Base-by-base conservation (phyloP, 2,329 filamentous ascomycete species). In the Paracamarosporium sp. region DNA sequence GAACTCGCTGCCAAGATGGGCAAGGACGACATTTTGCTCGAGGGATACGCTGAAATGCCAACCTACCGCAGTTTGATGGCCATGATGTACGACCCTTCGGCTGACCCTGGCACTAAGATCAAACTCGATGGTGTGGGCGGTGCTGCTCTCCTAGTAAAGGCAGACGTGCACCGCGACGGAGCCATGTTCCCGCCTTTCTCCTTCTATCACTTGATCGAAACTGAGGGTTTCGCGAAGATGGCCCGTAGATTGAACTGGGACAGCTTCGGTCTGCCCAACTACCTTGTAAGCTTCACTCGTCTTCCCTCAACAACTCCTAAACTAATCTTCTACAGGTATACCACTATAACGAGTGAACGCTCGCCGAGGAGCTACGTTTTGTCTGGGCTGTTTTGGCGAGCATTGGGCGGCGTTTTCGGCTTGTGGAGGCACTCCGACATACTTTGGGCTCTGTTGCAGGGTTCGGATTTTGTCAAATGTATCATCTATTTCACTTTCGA, bases 171-270 rank as follows among this genome's bases (percentile, higher is more conserved):
- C 76, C 88, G 95, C 25, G 95, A 99, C 72, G 95, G 95, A 20
- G 94, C 95, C 74, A 99, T 98, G 94, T 99, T 99, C 80, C 95
- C 95, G 17, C 87, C 95, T 0, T 99, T 99, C 74, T 80, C 94
- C 3, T 99, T 99, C 74, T 98, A 97, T 75, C 90, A 99, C 77
- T 83, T 99, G 59, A 96, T 99, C 60, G 95, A 99, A 82, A 98
- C 95, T 0, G 95, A 99, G 73, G 95, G 95, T 0, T 99, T 99
- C 72, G 93, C 95, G 17, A 97, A 94, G 80, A 99, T 99, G 95
- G 93, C 93, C 12, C 90, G 87, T 75, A 84, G 95, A 64, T 78
- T 99, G 71, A 93, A 93, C 47, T 97, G 93, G 88, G 84, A 89
- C 60, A 86, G 91, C 57, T 92, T 85, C 66, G 95, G 95, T n/a